Percentiles rank a stretch among this genome's conserved stretches.
Evolutionary conservation across 306 rosid genomes (phyloP).

Genomic region (Fragaria vesca): DNA sequence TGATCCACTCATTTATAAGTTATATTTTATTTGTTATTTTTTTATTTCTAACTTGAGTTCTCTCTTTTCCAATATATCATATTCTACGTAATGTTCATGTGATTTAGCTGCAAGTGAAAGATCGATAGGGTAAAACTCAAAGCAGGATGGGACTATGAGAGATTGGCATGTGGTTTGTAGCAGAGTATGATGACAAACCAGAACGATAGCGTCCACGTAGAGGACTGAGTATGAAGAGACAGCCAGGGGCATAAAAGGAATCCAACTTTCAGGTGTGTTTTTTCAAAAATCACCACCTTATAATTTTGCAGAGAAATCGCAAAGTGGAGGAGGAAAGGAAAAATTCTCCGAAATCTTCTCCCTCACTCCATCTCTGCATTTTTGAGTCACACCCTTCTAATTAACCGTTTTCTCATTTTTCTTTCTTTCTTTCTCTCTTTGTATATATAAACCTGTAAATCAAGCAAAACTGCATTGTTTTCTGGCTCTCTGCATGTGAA

Average conservation of each 20-base stretch:
- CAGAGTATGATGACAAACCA: no score
- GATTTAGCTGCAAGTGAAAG: not conserved
- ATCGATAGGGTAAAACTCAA: not conserved
- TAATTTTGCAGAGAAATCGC: slow-evolving; percentile 12
- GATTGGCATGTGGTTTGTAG: not conserved
- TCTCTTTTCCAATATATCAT: no score
- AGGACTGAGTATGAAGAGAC: not conserved
- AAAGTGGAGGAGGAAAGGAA: not conserved
- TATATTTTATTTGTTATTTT: no score
- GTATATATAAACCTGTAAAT: not conserved
- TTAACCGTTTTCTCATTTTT: not conserved
- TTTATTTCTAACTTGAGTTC: no score
- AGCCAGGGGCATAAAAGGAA: not conserved
- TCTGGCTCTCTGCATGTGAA: not conserved
- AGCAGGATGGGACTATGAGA: not conserved
- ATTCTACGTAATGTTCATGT: no score
- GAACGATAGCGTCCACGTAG: not conserved
- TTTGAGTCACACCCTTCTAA: not conserved
- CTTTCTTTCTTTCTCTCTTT: not conserved
- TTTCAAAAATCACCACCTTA: not conserved
- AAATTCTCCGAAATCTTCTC: not conserved
- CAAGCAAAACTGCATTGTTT: slow-evolving; percentile 9
- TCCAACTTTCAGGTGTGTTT: not conserved
- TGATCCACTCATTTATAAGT: no score
- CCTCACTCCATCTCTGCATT: not conserved